Evolutionary conservation across 495 filamentous ascomycete genomes (phyloP).

Genomic region (Talaromyces borbonicus): DNA sequence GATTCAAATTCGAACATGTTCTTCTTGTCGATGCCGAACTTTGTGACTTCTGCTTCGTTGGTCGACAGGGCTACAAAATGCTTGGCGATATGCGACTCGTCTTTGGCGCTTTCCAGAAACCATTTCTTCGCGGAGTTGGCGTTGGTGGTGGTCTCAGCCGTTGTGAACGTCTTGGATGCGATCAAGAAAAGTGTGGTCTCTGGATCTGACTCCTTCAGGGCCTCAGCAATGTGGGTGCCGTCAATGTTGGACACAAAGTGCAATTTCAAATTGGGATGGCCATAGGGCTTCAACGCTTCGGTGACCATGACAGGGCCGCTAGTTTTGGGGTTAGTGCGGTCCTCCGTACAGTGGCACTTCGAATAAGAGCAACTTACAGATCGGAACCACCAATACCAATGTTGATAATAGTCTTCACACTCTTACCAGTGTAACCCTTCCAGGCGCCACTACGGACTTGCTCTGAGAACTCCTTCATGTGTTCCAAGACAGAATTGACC

Average conservation of each 20-base stretch:
- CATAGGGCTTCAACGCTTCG: constrained; percentile 91
- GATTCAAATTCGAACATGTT: constrained; percentile 99
- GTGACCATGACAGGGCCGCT: constrained; percentile 98
- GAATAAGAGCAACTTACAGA: constrained; percentile 51
- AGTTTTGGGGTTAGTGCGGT: constrained; percentile 24
- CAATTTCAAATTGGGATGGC: constrained; percentile 68
- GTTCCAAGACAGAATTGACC: constrained; percentile 81
- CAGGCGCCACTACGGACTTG: constrained; percentile 89
- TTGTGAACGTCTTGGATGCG: constrained; percentile 99
- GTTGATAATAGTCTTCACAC: constrained; percentile 92
- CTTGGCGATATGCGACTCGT: constrained; percentile 72
- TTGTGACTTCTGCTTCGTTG: constrained; percentile 88
- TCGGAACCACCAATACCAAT: constrained; percentile 97
- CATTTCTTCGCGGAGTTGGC: constrained; percentile 93
- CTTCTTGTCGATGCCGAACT: constrained; percentile 93
- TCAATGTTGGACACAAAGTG: constrained; percentile 99
- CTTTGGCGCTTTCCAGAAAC: constrained; percentile 85
- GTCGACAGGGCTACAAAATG: constrained; percentile 98
- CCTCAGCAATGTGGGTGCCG: constrained; percentile 94
- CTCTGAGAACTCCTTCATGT: constrained; percentile 96
- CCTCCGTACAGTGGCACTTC: background rate
- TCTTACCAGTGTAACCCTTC: constrained; percentile 98
- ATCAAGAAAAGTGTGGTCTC: constrained; percentile 97
- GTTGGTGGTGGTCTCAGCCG: constrained; percentile 92
- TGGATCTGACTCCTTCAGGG: constrained; percentile 75